Percentiles rank a stretch among this genome's conserved stretches.
Evolutionary conservation across 805 yeast genomes (phyloP).

Genomic region (Blastobotrys robertii): DNA sequence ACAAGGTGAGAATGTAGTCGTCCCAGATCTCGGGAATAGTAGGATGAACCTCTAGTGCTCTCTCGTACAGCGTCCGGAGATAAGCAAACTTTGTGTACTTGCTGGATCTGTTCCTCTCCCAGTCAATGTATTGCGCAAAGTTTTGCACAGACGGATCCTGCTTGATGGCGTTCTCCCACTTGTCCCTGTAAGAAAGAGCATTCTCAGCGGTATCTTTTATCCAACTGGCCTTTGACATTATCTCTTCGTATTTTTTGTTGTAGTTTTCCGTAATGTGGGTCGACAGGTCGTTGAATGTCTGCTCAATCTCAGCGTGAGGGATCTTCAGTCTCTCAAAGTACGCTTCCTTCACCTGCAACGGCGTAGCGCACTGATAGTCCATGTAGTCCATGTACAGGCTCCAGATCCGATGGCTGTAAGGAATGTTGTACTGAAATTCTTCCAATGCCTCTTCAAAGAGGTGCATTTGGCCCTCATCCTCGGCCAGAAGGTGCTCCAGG

Average conservation of each 20-base stretch:
- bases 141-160: conserved; percentile 7
- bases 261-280: conserved; percentile 18
- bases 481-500: background rate
- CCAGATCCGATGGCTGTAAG: conserved; percentile 17
- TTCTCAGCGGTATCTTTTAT: conserved; percentile 11
- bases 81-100: conserved; percentile 11
- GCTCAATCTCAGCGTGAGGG: conserved; percentile 19
- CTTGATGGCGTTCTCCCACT: conserved; percentile 12
- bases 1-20: conserved; percentile 18
- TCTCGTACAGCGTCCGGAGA: conserved; percentile 20
- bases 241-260: conserved; percentile 19
- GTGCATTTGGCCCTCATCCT: background rate
- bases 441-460: conserved; percentile 12
- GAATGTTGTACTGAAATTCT: conserved; percentile 10
- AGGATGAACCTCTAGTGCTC: conserved; percentile 14
- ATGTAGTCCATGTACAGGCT: conserved; percentile 12
- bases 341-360: conserved; percentile 2
- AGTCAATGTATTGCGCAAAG: conserved; percentile 21
- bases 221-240: conserved; percentile 19
- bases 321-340: conserved; percentile 18
- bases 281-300: conserved; percentile 22
- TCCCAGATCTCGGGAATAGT: conserved; percentile 21
- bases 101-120: conserved; percentile 13
- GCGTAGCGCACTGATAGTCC: conserved; percentile 1
- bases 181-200: conserved; percentile 6